phyloP scores from a whole-genome alignment of 2,329 filamentous ascomycete genomes.

The Salinomyces thailandicus region DNA sequence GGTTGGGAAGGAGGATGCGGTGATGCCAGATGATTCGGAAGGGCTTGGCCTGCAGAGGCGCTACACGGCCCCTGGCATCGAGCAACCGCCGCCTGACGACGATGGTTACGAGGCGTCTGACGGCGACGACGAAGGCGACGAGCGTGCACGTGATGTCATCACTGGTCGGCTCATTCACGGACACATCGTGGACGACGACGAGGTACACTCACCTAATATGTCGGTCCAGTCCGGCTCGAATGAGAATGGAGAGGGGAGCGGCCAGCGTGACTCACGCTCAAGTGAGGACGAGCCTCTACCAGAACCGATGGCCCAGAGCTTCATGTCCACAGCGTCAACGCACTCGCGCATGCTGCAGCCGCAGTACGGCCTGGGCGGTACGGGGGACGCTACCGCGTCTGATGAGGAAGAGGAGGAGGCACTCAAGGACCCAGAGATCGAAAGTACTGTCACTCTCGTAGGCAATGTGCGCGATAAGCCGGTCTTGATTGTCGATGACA shows the following conservation, averaged over 20 bases:
- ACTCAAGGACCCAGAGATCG: conserved; percentile 67
- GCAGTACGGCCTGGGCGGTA: conserved; percentile 60
- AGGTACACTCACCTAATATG: conserved; percentile 65
- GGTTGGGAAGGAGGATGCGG: conserved; percentile 6
- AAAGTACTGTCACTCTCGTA: conserved; percentile 95
- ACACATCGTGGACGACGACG: conserved; percentile 72
- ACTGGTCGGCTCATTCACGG: conserved; percentile 85
- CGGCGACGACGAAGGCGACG: conserved; percentile 27
- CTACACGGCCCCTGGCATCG: conserved; percentile 19
- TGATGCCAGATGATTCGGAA: background rate
- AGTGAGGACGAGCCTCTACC: conserved; percentile 47
- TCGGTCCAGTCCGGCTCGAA: conserved; percentile 54
- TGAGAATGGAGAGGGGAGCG: conserved; percentile 32
- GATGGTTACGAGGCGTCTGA: conserved; percentile 26
- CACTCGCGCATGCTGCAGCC: conserved; percentile 42
- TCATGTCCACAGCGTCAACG: conserved; percentile 65
- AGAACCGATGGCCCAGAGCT: conserved; percentile 74
- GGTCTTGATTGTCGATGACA: conserved; percentile 94
- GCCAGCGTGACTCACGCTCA: conserved; percentile 23
- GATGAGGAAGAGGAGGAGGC: conserved; percentile 91
- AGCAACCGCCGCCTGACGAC: conserved; percentile 17
- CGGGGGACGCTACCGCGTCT: conserved; percentile 68
- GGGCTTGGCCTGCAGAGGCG: conserved; percentile 9
- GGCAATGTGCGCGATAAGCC: conserved; percentile 81
- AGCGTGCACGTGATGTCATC: conserved; percentile 75